These are phyloP conservation scores for Fusarium bulbicola DNA, from an alignment of 2,329 filamentous ascomycete species.

Conservation along the genomic window DNA sequence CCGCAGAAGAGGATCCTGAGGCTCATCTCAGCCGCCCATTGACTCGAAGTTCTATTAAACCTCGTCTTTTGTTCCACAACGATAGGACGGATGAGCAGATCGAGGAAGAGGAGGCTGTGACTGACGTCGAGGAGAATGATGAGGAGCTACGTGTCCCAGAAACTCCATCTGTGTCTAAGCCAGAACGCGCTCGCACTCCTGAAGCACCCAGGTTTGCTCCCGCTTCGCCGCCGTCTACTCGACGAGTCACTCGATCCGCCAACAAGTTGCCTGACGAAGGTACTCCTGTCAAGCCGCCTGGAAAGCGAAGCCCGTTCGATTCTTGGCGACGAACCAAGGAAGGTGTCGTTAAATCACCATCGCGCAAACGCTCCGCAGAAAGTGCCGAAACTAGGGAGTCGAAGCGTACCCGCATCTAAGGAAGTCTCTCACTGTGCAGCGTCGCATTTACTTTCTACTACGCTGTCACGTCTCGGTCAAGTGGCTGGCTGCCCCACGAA, in stretches of 20 bases:
- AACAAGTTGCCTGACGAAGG: slow-evolving; percentile 58
- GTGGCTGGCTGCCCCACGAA: slow-evolving; percentile 3
- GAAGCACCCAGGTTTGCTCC: slow-evolving; percentile 65
- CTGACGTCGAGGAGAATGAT: slow-evolving; percentile 63
- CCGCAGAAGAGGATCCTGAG: slow-evolving; percentile 49
- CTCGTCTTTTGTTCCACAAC: slow-evolving; percentile 74
- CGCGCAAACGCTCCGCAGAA: slow-evolving; percentile 54
- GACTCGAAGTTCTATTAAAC: slow-evolving; percentile 76
- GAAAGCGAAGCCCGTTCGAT: slow-evolving; percentile 68
- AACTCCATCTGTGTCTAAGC: slow-evolving; percentile 51
- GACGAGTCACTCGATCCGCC: slow-evolving; percentile 65
- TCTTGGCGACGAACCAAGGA: slow-evolving; percentile 74
- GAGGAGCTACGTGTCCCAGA: slow-evolving; percentile 43
- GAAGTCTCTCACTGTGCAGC: neutral
- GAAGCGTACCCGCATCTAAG: slow-evolving; percentile 51
- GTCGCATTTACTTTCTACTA: slow-evolving; percentile 12
- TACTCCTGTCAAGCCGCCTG: slow-evolving; percentile 53
- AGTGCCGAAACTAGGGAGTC: slow-evolving; percentile 43
- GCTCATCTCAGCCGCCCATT: slow-evolving; percentile 55
- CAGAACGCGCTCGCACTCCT: slow-evolving; percentile 55
- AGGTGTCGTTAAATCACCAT: slow-evolving; percentile 54
- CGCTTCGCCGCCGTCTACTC: slow-evolving; percentile 70
- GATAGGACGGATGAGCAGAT: slow-evolving; percentile 56
- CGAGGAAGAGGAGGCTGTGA: slow-evolving; percentile 68
- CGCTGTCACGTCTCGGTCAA: slow-evolving; percentile 10